A percentile compares a stretch with the other conserved stretches of the same genome.
phyloP scores from a whole-genome alignment of 164 flowering plant genomes.

The Protea cynaroides region DNA sequence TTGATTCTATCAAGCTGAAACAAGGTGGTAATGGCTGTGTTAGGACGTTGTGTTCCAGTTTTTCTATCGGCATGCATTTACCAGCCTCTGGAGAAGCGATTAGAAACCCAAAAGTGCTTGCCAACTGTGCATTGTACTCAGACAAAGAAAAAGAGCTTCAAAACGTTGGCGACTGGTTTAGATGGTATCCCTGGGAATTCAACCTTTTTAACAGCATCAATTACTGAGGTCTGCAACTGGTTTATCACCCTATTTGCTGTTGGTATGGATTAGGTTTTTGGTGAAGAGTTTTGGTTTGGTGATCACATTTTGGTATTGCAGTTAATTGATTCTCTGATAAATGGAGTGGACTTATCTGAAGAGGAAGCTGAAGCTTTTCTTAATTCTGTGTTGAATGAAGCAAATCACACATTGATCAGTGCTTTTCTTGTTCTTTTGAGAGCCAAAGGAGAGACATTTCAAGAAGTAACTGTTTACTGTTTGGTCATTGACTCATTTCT shows the following conservation, averaged over 20 bases:
- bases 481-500: not conserved
- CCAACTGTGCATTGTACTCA: not conserved
- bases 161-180: not conserved
- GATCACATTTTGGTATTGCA: conserved; percentile 15
- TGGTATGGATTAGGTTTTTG: not conserved
- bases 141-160: not conserved
- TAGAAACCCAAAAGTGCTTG: conserved; percentile 9
- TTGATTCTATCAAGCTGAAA: too few relatives aligned
- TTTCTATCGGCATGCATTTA: conserved; percentile 7
- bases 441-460: conserved; percentile 93
- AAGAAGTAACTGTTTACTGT: conserved; percentile 46
- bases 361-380: conserved; percentile 73
- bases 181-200: not conserved
- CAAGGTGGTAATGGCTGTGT: too few relatives aligned
- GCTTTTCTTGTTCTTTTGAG: conserved; percentile 86
- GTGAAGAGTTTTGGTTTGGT: not conserved
- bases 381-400: conserved; percentile 57
- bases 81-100: not conserved
- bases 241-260: not conserved
- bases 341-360: conserved; percentile 68
- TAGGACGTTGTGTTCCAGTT: not conserved
- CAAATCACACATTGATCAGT: conserved; percentile 71
- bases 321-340: conserved; percentile 72
- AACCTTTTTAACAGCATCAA: conserved; percentile 4
- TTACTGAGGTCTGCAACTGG: conserved; percentile 12